A percentile compares a stretch with the other conserved stretches of the same genome.
Evolutionary conservation across 805 yeast genomes (phyloP).

Genomic region (Metschnikowia drakensbergensis): DNA sequence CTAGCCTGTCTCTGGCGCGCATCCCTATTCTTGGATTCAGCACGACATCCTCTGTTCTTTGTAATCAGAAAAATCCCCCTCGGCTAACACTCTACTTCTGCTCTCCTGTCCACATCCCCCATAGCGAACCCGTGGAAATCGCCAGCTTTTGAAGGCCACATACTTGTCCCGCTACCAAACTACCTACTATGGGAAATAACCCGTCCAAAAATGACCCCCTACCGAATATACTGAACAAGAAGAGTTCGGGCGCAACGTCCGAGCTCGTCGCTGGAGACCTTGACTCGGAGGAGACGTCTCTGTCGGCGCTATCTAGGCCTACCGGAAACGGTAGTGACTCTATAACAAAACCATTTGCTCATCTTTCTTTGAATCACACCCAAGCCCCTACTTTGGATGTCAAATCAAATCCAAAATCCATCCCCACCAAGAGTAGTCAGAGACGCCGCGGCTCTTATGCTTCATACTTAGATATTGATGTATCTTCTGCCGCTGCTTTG

Average conservation of each 20-base stretch:
- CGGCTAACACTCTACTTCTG: background rate
- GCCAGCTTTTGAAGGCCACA: background rate
- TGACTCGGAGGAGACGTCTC: slow-evolving; percentile 39
- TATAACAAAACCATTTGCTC: slow-evolving; percentile 5
- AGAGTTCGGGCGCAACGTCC: slow-evolving; percentile 24
- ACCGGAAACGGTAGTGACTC: slow-evolving; percentile 21
- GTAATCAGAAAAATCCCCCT: slow-evolving; percentile 4
- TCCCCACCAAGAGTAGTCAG: slow-evolving; percentile 7
- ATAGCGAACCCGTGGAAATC: slow-evolving; percentile 1
- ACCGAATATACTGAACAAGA: slow-evolving; percentile 38
- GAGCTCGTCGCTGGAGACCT: slow-evolving; percentile 31
- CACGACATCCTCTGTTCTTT: slow-evolving; percentile 1
- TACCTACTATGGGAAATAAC: slow-evolving; percentile 56
- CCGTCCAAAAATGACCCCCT: slow-evolving; percentile 53
- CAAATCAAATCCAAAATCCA: slow-evolving; percentile 12
- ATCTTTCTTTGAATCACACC: background rate
- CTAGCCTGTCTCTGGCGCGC: slow-evolving; percentile 2
- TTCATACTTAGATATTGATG: slow-evolving; percentile 38
- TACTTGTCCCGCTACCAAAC: background rate
- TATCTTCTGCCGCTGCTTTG: slow-evolving; percentile 43
- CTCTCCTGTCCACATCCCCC: background rate
- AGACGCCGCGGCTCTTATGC: slow-evolving; percentile 9
- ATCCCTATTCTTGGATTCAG: slow-evolving; percentile 3
- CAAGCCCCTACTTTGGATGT: background rate
- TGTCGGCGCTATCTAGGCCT: slow-evolving; percentile 40